These are phyloP conservation scores for Xylaria sp. DNA, from an alignment of 2,329 filamentous ascomycete species.

Conservation along the genomic window DNA sequence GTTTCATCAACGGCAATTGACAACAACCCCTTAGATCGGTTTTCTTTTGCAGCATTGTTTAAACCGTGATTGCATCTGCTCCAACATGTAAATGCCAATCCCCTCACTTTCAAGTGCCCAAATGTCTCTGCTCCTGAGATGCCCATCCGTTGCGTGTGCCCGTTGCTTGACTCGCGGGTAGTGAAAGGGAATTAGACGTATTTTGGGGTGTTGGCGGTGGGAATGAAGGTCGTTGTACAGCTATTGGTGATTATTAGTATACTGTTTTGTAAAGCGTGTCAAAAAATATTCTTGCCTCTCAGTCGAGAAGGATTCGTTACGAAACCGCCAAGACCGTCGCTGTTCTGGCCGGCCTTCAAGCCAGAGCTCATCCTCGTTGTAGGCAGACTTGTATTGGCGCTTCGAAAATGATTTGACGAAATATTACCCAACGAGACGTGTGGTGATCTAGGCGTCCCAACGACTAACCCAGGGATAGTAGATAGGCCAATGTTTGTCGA, in stretches of 20 bases:
- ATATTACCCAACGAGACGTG: conserved; percentile 17
- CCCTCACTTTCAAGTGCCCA: neutral
- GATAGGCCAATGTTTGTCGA: conserved; percentile 26
- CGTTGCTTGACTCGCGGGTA: conserved; percentile 15
- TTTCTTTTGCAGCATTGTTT: neutral
- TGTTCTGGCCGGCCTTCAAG: conserved; percentile 27
- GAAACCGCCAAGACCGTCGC: conserved; percentile 15
- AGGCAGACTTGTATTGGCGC: conserved; percentile 18
- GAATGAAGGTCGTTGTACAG: conserved; percentile 22
- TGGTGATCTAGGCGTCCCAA: conserved; percentile 27
- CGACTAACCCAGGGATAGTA: conserved; percentile 30
- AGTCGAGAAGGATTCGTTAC: conserved; percentile 20
- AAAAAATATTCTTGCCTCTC: conserved; percentile 20
- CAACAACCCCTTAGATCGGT: neutral
- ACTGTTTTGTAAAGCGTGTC: neutral
- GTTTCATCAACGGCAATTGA: neutral
- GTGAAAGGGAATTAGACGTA: conserved; percentile 5
- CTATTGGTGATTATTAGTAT: conserved; percentile 17
- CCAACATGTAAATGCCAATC: neutral
- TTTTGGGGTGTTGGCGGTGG: conserved; percentile 20
- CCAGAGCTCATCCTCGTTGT: conserved; percentile 30
- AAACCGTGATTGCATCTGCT: neutral
- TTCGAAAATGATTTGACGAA: conserved; percentile 19
- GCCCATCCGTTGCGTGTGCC: conserved; percentile 17
- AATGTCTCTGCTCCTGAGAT: neutral